A percentile compares a stretch with the other conserved stretches of the same genome.
Evolutionary conservation across 2,329 filamentous ascomycete species (phyloP).

Genomic region (Colletotrichum cordylinicola): DNA sequence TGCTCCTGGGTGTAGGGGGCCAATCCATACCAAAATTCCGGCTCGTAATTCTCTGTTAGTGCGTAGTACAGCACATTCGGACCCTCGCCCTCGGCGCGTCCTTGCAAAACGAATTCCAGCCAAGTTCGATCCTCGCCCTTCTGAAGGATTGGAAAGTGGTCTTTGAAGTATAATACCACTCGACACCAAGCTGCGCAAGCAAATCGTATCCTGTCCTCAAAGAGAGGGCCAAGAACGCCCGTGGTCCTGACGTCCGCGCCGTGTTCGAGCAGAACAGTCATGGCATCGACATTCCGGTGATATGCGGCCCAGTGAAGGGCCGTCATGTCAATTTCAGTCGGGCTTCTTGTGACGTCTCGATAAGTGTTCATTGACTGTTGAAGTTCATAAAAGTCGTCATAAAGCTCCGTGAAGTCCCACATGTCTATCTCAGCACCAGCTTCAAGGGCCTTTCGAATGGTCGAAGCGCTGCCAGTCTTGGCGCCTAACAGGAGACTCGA

Average conservation of each 20-base stretch:
- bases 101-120: no score
- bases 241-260: neutral
- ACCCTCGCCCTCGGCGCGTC: no score
- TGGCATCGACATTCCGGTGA: neutral
- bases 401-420: neutral
- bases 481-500: neutral
- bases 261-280: neutral
- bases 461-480: neutral
- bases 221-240: neutral
- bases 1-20: neutral
- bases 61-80: neutral
- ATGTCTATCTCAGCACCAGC: neutral
- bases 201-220: neutral
- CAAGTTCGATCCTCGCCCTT: no score
- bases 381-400: neutral
- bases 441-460: neutral
- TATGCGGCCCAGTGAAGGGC: neutral
- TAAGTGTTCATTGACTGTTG: neutral
- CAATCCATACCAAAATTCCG: neutral
- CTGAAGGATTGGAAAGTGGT: no score
- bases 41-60: neutral
- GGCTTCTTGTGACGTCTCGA: neutral
- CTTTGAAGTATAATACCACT: neutral
- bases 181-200: neutral
- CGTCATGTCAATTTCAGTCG: neutral